Base-by-base conservation (phyloP, 2,329 filamentous ascomycete species). In the Fusarium armeniacum region DNA sequence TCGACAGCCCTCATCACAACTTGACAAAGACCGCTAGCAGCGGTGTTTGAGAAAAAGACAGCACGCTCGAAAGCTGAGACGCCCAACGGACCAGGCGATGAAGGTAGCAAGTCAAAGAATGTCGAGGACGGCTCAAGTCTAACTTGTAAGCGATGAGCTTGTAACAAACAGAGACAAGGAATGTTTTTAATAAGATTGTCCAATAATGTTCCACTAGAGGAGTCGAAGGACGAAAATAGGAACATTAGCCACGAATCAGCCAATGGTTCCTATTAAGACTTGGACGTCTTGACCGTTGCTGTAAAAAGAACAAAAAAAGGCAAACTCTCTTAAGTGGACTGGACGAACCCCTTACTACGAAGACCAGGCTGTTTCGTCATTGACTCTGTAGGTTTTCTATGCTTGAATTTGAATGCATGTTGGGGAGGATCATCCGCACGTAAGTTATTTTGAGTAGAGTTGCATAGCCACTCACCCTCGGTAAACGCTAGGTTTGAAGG, bases 1-100 rank as follows among this genome's bases (percentile, higher is more conserved):
- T 24, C 43, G 63, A 62, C 53, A 65, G 24, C 45, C 62, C 40
- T 62, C 65, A 64, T 75, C 67, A 74, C 73, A 65, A 58, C 47
- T 49, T 40, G 47, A 53, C 58, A 64, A 58, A 63, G 62, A 68
- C 43, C 36, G 63, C 54, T 49, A 35, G 47, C 53, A 61, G 62
- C 36, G 55, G 46, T 50, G 24, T 30, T 35, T 35, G 24, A 28
- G 18, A 41, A 36, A 49, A 35, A 52, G 20, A 66, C 35, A 43
- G 65, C 47, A 69, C 45, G 65, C 47, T 61, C 36, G 20, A 43
- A n/a, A 69, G 51, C 41, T 63, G 64, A 64, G 53, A 60, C 61
- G 32, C 58, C 49, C 68, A 62, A 66, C 51, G 41, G 57, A 46
- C 60, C 18, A 30, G n/a, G 18, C 26, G 26, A 45, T 30, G 16